Evolutionary conservation across 345 rosid species (phyloP).

Genomic region (Sapria himalayana): DNA sequence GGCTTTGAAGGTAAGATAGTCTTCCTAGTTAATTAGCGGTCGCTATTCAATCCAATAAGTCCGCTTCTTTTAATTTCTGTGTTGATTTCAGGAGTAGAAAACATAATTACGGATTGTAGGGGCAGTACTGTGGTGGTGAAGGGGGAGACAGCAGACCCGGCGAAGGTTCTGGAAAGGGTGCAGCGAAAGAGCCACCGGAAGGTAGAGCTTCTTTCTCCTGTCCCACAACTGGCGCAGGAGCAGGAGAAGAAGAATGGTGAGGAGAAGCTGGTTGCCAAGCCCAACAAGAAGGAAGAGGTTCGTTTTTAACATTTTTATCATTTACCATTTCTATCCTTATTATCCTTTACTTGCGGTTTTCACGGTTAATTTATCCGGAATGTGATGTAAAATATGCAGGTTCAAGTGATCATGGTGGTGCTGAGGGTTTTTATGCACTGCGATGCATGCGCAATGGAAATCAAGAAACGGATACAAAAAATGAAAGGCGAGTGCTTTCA

Average conservation of each 20-base stretch:
- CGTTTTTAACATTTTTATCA: neutral
- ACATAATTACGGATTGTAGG: slow-evolving; percentile 65
- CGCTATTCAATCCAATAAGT: neutral
- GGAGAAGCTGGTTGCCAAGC: slow-evolving; percentile 31
- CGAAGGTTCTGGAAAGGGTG: slow-evolving; percentile 56
- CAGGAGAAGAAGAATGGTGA: slow-evolving; percentile 31
- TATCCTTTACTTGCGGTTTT: neutral
- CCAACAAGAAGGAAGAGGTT: slow-evolving; percentile 70
- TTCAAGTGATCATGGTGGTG: slow-evolving; percentile 41
- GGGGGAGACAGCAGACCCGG: slow-evolving; percentile 85
- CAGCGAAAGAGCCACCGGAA: slow-evolving; percentile 67
- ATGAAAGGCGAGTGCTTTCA: slow-evolving; percentile 43
- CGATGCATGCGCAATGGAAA: slow-evolving; percentile 73
- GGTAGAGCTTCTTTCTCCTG: slow-evolving; percentile 77
- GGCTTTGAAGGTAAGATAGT: slow-evolving; percentile 43
- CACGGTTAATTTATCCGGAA: neutral
- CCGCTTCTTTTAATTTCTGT: neutral
- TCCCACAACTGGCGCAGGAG: slow-evolving; percentile 48
- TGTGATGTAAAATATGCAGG: slow-evolving; percentile 18
- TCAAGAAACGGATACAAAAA: slow-evolving; percentile 68
- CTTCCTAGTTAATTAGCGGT: neutral
- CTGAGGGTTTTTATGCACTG: slow-evolving; percentile 83
- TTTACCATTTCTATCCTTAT: neutral
- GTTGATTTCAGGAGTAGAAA: slow-evolving; percentile 50
- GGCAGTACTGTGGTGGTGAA: slow-evolving; percentile 66